A percentile compares a stretch with the other conserved stretches of the same genome.
Evolutionary conservation across 306 rosid species (phyloP).

Genomic region (Gastrolobium villosum): DNA sequence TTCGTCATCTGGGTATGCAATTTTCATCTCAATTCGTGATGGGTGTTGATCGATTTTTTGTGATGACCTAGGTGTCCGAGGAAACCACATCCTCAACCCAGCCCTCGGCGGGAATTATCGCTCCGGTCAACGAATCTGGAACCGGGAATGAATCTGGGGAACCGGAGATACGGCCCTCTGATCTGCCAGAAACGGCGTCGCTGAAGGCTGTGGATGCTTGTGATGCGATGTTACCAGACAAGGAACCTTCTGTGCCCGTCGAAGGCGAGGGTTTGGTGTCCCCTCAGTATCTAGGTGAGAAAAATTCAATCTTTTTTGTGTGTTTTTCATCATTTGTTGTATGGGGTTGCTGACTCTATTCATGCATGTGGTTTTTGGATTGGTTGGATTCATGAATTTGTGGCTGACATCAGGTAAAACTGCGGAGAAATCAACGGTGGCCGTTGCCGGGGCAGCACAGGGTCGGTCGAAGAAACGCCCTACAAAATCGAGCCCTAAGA

Average conservation of each 20-base stretch:
- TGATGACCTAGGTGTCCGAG: constrained; percentile 68
- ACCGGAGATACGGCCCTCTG: constrained; percentile 69
- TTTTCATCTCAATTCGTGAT: constrained; percentile 20
- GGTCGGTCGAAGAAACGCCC: constrained; percentile 69
- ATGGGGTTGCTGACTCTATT: constrained; percentile 36
- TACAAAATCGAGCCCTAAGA: constrained; percentile 50
- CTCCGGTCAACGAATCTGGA: constrained; percentile 77
- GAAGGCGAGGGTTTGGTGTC: constrained; percentile 69
- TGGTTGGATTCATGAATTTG: constrained; percentile 45
- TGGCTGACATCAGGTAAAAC: constrained; percentile 58
- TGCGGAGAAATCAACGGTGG: constrained; percentile 62
- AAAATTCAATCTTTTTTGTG: constrained; percentile 8
- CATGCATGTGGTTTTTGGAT: constrained; percentile 49
- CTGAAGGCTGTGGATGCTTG: constrained; percentile 60
- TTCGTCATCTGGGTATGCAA: constrained; percentile 39
- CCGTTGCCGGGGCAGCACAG: constrained; percentile 14
- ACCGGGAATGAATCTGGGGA: constrained; percentile 63
- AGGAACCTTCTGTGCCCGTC: constrained; percentile 58
- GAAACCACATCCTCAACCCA: constrained; percentile 68
- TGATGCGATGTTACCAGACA: constrained; percentile 57
- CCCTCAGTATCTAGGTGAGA: constrained; percentile 66
- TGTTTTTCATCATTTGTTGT: not conserved
- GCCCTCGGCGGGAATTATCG: constrained; percentile 59
- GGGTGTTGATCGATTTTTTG: constrained; percentile 44
- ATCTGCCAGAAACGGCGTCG: constrained; percentile 69